Evolutionary conservation across 345 rosid species (phyloP).

Genomic region (Melastoma malabathricum): DNA sequence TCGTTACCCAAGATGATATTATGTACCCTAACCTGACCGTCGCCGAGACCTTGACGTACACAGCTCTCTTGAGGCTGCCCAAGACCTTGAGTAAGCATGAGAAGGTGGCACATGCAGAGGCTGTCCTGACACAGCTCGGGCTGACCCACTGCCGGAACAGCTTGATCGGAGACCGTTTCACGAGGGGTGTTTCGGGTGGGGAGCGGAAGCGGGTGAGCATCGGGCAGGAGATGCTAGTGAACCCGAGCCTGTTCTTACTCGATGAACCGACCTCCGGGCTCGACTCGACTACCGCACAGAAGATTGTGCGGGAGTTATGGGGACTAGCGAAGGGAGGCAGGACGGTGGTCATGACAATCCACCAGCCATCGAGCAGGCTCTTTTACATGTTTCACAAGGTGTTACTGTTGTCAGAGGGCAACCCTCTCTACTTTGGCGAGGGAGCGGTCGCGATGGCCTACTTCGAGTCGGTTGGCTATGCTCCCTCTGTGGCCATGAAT

Average conservation of each 20-base stretch:
- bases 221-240: constrained; percentile 45
- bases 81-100: constrained; percentile 18
- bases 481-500: constrained; percentile 36
- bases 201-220: constrained; percentile 46
- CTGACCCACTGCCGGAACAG: constrained; percentile 27
- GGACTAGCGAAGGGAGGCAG: constrained; percentile 31
- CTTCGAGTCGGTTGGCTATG: constrained; percentile 28
- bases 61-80: constrained; percentile 35
- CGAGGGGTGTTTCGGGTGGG: constrained; percentile 46
- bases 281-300: constrained; percentile 45
- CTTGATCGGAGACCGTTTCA: constrained; percentile 25
- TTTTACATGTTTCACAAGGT: constrained; percentile 54
- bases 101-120: constrained; percentile 32
- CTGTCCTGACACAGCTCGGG: constrained; percentile 27
- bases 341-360: constrained; percentile 40
- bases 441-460: constrained; percentile 34
- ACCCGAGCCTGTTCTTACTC: constrained; percentile 38
- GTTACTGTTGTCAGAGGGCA: constrained; percentile 39
- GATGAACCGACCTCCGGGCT: constrained; percentile 54
- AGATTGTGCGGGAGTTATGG: constrained; percentile 31
- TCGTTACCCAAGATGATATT: constrained; percentile 35
- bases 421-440: constrained; percentile 33
- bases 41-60: constrained; percentile 40
- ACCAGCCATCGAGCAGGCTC: constrained; percentile 47
- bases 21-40: constrained; percentile 45